Evolutionary conservation across 768 basidiomycete genomes (phyloP), one percentile per base, ranked within the genome.

Genomic region (Russula abietina): DNA sequence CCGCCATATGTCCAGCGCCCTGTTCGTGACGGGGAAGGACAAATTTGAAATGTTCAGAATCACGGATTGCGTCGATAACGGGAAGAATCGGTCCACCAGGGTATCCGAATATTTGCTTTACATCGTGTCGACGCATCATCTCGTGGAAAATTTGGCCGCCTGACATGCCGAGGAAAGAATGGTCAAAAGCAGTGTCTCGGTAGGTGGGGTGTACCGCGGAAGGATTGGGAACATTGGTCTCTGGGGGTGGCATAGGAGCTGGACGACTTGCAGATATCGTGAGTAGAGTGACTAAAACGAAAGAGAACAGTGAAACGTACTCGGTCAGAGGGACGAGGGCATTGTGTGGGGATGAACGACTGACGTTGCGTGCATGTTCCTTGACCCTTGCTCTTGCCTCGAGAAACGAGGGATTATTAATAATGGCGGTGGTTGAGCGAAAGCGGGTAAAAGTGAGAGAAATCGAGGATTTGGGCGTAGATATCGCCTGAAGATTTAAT

Each of bases 141-240:
- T 99, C 96, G 75, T 99, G 94, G 79, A 99, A 97, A 72, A 99
- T 98, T 75, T 98, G 83, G 28, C 96, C 96, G 16, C 96, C 96
- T 24, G 93, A 92, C 74, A 95, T 83, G 53, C 96, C 97, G 60
- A 98, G 81, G 71, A 99, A 98, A 10, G 89, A 87, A 70, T 86
- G 81, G 73, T 94, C 92, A 62, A 90, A 75, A 45, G 79, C 79
- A 30, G 77, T 75, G 66, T 78, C 79, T 1, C 81, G 79, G 32
- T 76, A 68, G 3, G 76, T 70, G 10, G 74, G 71, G 38, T 73
- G 65, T 28, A 73, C 58, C 41, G 76, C 72, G 1, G 73, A 67
- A 59, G 77, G 71, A 63, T 74, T 72, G 14, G 75, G 73, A 48
- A 76, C 69, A 67, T 75, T 73, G 61, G 71, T 74, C 58, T 68